Conservation (phyloP, 116 monocot species). For the Iris pallida region DNA sequence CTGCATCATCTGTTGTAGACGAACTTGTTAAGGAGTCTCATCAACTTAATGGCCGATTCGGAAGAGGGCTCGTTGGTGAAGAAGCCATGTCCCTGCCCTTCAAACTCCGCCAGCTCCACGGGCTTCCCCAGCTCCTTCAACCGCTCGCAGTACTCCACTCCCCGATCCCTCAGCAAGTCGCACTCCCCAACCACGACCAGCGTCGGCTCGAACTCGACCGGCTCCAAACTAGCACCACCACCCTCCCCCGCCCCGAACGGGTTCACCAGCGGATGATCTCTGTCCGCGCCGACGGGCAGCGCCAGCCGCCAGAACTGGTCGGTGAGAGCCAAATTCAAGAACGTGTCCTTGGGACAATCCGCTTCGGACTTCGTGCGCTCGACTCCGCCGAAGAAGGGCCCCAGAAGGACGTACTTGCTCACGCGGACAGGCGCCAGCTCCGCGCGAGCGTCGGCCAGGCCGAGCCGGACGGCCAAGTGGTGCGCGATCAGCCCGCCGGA, state of each 20-base stretch:
- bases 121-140: constrained; percentile 47
- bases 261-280: constrained; percentile 49
- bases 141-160: constrained; percentile 25
- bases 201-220: constrained; percentile 8
- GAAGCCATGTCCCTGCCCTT: constrained; percentile 49
- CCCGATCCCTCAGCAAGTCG: constrained; percentile 48
- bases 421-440: constrained; percentile 32
- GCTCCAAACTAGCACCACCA: constrained; percentile 18
- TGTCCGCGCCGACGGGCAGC: constrained; percentile 37
- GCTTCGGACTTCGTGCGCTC: constrained; percentile 39
- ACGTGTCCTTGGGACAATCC: constrained; percentile 51
- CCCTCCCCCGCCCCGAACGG: constrained; percentile 56
- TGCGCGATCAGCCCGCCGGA: constrained; percentile 66
- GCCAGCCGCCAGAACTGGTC: constrained; percentile 61
- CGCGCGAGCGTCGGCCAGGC: background rate
- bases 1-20: constrained; percentile 14
- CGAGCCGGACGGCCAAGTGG: constrained; percentile 44
- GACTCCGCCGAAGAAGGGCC: constrained; percentile 55
- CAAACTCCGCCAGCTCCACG: constrained; percentile 36
- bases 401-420: constrained; percentile 35
- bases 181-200: constrained; percentile 42
- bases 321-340: constrained; percentile 37
- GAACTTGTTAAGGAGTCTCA: constrained; percentile 33
- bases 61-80: constrained; percentile 27
- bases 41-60: constrained; percentile 26